Base-by-base conservation (phyloP, 83 land plant species). In the Isoetes engelmannii region DNA sequence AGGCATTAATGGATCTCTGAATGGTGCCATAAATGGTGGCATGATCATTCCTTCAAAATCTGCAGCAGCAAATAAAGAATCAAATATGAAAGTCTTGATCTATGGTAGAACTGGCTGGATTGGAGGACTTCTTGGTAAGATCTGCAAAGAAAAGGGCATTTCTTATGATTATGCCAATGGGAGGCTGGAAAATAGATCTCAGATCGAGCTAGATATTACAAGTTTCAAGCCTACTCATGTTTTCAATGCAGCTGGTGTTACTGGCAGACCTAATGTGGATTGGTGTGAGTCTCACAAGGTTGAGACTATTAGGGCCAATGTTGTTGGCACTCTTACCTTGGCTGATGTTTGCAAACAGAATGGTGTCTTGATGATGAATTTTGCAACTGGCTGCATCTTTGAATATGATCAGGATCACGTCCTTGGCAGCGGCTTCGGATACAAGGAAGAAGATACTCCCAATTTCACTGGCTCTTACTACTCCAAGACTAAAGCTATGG, bases 221-320 rank as follows among this genome's bases (percentile, higher is more conserved):
- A 75, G 18, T 57, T 65, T 80, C 44, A 85, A 75, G 48, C 88
- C 88, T 15, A 85, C 88, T 10, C 86, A 85, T 78, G 86, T 85
- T 7, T 80, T 82, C 41, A 85, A 85, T 75, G 86, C 88, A 66
- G 88, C 88, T 28, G 88, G 88, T 15, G 85, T 85, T 6, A 85
- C 85, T 21, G 88, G 85, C 18, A 73, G 88, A 59, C 85, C 85
- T 28, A 82, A 82, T 62, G 88, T 85, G 18, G 88, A 85, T 59
- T 85, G 88, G 88, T 85, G 88, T 67, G 88, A 85, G 48, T 72
- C 81, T 47, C 88, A 85, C 67, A 85, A 83, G 63, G 43, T 75
- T 0, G 86, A 85, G 58, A 83, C 88, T 0, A 83, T 85, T 41
- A 73, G 86, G 6, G 57, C 81, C 54, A 85, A 85, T 73, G 88